A percentile compares a stretch with the other conserved stretches of the same genome.
Conservation (phyloP, 192 early-diverging fungal genomes). For the Linnemannia schmuckeri region DNA sequence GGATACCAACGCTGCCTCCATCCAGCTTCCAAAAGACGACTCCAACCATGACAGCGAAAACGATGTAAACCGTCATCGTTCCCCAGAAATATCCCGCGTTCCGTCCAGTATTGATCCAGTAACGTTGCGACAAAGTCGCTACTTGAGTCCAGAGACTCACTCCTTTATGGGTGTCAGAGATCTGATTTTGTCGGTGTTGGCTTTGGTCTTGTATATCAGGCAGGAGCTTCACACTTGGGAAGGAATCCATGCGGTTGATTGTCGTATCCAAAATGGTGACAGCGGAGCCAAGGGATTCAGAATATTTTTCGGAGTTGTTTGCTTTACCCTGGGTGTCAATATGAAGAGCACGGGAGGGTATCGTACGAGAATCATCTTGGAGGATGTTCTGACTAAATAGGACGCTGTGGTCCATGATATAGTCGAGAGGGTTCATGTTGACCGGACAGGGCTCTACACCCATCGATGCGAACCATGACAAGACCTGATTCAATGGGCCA, state of each 20-base stretch:
- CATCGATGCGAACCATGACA: conserved; percentile 22
- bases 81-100: conserved; percentile 5
- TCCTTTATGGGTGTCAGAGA: neutral
- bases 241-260: neutral
- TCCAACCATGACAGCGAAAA: neutral
- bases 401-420: conserved; percentile 12
- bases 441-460: conserved; percentile 10
- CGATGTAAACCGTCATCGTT: neutral
- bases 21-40: conserved; percentile 14
- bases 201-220: neutral
- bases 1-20: neutral
- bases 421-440: conserved; percentile 23
- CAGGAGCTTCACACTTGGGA: neutral
- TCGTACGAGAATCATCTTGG: neutral
- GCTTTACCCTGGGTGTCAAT: neutral
- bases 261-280: neutral
- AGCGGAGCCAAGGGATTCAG: neutral
- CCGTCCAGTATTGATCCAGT: conserved; percentile 12
- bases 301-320: neutral
- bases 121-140: neutral
- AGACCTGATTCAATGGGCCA: neutral
- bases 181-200: neutral
- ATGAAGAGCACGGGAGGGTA: neutral
- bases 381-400: neutral
- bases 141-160: conserved; percentile 3